Percentiles rank a stretch among this genome's conserved stretches.
phyloP scores from a whole-genome alignment of 495 filamentous ascomycete genomes.

The Hypomontagnella submonticulosa region DNA sequence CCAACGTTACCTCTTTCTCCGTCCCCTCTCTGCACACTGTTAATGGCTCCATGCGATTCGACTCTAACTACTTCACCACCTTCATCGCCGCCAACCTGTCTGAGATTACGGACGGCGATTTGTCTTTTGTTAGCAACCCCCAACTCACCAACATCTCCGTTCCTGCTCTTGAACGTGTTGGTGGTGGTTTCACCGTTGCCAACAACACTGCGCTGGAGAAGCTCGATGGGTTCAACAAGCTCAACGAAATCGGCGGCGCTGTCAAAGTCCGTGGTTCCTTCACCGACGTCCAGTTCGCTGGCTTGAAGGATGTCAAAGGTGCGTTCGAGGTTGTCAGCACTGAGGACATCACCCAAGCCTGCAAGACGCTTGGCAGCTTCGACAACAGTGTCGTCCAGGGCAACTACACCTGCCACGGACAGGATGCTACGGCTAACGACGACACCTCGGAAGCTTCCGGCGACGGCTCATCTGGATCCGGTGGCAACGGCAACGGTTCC shows the following conservation, averaged over 20 bases:
- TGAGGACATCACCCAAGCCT: slow-evolving; percentile 64
- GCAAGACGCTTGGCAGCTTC: slow-evolving; percentile 59
- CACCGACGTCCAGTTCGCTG: slow-evolving; percentile 74
- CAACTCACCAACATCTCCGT: slow-evolving; percentile 81
- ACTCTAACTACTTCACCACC: slow-evolving; percentile 75
- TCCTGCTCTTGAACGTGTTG: slow-evolving; percentile 71
- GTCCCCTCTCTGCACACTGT: slow-evolving; percentile 81
- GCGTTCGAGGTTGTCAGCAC: slow-evolving; percentile 87
- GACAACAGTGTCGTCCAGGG: slow-evolving; percentile 68
- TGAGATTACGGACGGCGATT: slow-evolving; percentile 68
- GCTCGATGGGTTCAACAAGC: slow-evolving; percentile 72
- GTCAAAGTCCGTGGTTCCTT: slow-evolving; percentile 91
- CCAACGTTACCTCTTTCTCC: slow-evolving; percentile 78
- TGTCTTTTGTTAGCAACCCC: slow-evolving; percentile 83
- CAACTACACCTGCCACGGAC: slow-evolving; percentile 65
- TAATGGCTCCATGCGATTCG: slow-evolving; percentile 84
- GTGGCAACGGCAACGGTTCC: slow-evolving; percentile 14
- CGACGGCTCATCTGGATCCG: slow-evolving; percentile 16
- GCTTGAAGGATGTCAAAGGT: slow-evolving; percentile 79
- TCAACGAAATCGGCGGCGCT: slow-evolving; percentile 81
- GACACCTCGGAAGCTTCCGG: slow-evolving; percentile 49
- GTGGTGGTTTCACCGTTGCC: slow-evolving; percentile 82
- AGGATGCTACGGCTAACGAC: slow-evolving; percentile 56
- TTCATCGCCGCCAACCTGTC: slow-evolving; percentile 86
- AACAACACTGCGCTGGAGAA: slow-evolving; percentile 81